Percentiles rank a stretch among this genome's conserved stretches.
These are phyloP conservation scores for Hericium rajendrae DNA, from an alignment of 768 basidiomycete species.

Conservation along the genomic window DNA sequence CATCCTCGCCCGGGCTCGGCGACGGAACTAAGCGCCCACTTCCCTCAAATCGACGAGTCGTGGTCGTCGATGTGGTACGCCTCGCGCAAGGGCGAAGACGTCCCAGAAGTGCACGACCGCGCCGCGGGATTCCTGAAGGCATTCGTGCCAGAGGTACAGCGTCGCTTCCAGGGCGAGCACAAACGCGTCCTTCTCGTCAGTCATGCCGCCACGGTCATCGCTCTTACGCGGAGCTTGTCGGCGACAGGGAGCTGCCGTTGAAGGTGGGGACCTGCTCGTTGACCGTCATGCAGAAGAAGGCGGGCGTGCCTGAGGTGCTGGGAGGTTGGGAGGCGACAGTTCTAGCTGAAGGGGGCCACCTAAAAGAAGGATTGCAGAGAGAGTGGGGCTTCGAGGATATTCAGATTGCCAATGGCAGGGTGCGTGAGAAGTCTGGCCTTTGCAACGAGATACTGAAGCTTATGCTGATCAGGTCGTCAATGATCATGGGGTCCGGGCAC, in stretches of 20 bases:
- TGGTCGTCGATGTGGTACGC: conserved; percentile 63
- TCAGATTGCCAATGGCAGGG: conserved; percentile 50
- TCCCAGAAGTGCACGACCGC: conserved; percentile 54
- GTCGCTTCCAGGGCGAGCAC: conserved; percentile 33
- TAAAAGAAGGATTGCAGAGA: conserved; percentile 47
- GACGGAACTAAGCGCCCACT: conserved; percentile 38
- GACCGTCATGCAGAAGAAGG: conserved; percentile 39
- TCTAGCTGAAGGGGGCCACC: conserved; percentile 49
- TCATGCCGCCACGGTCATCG: conserved; percentile 70
- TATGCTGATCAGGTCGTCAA: conserved; percentile 45
- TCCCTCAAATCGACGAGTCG: conserved; percentile 47
- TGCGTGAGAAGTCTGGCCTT: conserved; percentile 19
- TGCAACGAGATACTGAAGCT: neutral
- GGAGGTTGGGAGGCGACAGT: conserved; percentile 38
- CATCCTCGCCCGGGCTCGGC: conserved; percentile 67
- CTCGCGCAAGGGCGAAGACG: conserved; percentile 62
- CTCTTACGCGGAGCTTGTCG: conserved; percentile 51
- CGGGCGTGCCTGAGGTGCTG: conserved; percentile 18
- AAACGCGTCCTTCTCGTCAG: conserved; percentile 51
- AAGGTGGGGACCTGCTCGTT: conserved; percentile 72
- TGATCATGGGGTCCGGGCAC: conserved; percentile 61
- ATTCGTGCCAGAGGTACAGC: conserved; percentile 44
- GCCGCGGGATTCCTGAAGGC: conserved; percentile 38
- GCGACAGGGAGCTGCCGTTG: conserved; percentile 40
- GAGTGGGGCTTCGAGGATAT: conserved; percentile 83